phyloP scores from a whole-genome alignment of 495 filamentous ascomycete species.

The Hypoxylon trugodes region DNA sequence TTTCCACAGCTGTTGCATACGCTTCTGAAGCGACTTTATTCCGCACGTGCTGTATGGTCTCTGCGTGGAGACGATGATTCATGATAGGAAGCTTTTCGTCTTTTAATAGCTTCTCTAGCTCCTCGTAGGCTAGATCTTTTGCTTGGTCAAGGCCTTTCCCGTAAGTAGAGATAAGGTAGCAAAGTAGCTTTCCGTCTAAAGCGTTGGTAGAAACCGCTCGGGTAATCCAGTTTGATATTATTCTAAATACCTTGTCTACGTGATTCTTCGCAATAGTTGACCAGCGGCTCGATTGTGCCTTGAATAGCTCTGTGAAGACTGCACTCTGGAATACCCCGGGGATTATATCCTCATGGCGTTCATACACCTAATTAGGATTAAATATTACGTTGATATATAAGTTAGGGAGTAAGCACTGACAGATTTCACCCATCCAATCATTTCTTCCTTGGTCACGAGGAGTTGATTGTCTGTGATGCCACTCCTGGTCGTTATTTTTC shows the following conservation, averaged over 20 bases:
- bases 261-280: constrained; percentile 35
- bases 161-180: not conserved
- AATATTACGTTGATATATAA: not conserved
- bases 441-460: not conserved
- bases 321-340: constrained; percentile 57
- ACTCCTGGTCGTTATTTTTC: not conserved
- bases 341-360: constrained; percentile 51
- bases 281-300: constrained; percentile 54
- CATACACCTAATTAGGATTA: constrained; percentile 12
- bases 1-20: not conserved
- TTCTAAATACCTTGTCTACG: constrained; percentile 28
- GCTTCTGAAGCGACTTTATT: not conserved
- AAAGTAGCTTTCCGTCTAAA: not conserved
- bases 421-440: not conserved
- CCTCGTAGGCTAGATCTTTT: not conserved
- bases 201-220: not conserved
- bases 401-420: not conserved
- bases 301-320: constrained; percentile 53
- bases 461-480: not conserved
- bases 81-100: constrained; percentile 37
- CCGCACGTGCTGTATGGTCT: constrained; percentile 28
- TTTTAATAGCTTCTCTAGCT: constrained; percentile 18
- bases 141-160: not conserved
- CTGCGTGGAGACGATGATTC: constrained; percentile 43
- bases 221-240: constrained; percentile 2